Conservation (phyloP, 108 stramenopile species). For the Pinguiococcus pyrenoidosus region DNA sequence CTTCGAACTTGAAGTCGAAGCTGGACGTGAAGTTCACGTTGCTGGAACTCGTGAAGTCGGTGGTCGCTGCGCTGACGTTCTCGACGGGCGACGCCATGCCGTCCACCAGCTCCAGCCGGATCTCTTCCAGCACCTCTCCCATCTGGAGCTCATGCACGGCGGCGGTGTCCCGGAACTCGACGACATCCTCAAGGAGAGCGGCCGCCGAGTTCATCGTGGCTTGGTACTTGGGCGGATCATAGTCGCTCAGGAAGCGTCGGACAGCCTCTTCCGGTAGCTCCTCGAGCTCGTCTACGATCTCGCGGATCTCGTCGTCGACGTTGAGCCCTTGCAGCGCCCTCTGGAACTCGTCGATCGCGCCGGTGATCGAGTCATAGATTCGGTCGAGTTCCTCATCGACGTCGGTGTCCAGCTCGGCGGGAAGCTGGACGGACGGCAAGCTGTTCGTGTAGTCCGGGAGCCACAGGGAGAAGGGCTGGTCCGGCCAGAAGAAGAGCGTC, state of each 20-base stretch:
- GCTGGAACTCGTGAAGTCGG: not conserved
- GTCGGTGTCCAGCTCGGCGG: no score
- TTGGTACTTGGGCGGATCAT: slow-evolving; percentile 8
- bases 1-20: slow-evolving; percentile 6
- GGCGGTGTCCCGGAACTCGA: no score
- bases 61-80: slow-evolving; percentile 4
- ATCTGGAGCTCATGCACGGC: no score
- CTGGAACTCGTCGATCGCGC: not conserved
- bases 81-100: not conserved
- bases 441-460: no score
- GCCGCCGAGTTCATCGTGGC: not conserved
- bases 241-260: slow-evolving; percentile 9
- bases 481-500: not conserved
- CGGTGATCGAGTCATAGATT: not conserved
- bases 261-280: no score
- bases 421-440: no score
- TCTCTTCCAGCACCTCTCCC: not conserved
- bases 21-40: not conserved
- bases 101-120: not conserved
- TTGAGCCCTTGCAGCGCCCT: not conserved
- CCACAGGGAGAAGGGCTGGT: no score
- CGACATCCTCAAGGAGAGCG: not conserved
- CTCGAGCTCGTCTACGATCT: no score
- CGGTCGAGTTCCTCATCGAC: no score
- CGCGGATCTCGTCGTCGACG: not conserved